Evolutionary conservation across 1,284 basidiomycete genomes (phyloP).

Genomic region (Puccinia triticina): DNA sequence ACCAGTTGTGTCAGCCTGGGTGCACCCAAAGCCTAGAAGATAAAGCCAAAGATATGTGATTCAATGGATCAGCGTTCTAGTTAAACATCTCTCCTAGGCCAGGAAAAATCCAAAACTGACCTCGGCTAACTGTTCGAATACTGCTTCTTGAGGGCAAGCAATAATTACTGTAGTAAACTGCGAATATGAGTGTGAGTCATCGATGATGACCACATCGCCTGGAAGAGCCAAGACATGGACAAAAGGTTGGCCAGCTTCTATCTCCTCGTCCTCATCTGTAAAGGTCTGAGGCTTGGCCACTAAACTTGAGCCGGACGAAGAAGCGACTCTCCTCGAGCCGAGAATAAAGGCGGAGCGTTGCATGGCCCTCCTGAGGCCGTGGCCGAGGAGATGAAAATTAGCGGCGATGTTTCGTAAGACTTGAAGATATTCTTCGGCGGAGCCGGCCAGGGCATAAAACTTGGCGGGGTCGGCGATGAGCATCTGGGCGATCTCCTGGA

Average conservation of each 20-base stretch:
- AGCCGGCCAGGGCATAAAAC: conserved; percentile 60
- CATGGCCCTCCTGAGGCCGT: conserved; percentile 69
- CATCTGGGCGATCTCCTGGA: conserved; percentile 68
- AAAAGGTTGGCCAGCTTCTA: conserved; percentile 57
- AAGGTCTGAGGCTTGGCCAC: conserved; percentile 57
- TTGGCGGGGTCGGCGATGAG: conserved; percentile 58
- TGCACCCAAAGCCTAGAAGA: conserved; percentile 56
- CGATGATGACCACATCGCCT: conserved; percentile 58
- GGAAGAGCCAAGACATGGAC: conserved; percentile 58
- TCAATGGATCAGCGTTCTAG: not conserved
- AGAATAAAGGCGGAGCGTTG: conserved; percentile 73
- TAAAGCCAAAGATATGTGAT: not conserved
- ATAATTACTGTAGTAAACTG: conserved; percentile 58
- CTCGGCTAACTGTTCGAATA: conserved; percentile 56
- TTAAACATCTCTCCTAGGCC: not conserved
- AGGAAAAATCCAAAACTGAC: conserved; percentile 23
- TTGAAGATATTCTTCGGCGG: conserved; percentile 57
- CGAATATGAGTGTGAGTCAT: conserved; percentile 60
- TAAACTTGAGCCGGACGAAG: conserved; percentile 54
- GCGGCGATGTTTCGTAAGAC: conserved; percentile 77
- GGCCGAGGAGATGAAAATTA: conserved; percentile 69
- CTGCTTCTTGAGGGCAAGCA: conserved; percentile 59
- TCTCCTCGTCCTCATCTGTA: conserved; percentile 55
- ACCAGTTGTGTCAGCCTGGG: conserved; percentile 57
- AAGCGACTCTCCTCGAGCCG: conserved; percentile 67